phyloP scores from a whole-genome alignment of 495 filamentous ascomycete species.

The Aspergillus incahuasiensis region DNA sequence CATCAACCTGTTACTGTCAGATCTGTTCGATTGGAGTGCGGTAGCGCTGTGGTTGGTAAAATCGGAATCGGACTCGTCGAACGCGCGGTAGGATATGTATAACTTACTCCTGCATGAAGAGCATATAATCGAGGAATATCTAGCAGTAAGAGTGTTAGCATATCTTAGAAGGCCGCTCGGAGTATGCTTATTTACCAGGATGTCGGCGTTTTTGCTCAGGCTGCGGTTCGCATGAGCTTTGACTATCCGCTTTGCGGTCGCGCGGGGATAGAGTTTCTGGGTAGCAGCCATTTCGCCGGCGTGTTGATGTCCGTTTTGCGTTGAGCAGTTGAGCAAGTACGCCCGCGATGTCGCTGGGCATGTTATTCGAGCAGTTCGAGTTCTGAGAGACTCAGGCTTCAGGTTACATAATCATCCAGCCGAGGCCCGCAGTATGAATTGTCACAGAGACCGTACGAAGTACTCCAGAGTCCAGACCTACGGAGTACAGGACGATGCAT shows the following conservation, averaged over 20 bases:
- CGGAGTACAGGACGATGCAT: neutral
- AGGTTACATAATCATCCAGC: neutral
- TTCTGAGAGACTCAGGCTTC: neutral
- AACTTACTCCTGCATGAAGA: constrained; percentile 82
- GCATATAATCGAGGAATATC: constrained; percentile 85
- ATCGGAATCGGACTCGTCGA: neutral
- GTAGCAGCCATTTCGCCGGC: constrained; percentile 33
- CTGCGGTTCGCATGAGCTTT: constrained; percentile 80
- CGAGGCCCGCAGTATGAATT: neutral
- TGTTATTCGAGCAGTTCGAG: too few species aligned
- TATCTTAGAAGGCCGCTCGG: neutral
- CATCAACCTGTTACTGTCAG: constrained; percentile 56
- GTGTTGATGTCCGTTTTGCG: neutral
- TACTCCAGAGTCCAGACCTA: too few species aligned
- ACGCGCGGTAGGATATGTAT: neutral
- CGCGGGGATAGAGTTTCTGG: constrained; percentile 78
- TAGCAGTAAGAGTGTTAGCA: constrained; percentile 27
- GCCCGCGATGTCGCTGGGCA: too few species aligned
- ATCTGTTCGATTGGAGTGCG: neutral
- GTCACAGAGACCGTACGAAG: too few species aligned
- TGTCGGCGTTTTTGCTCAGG: constrained; percentile 81
- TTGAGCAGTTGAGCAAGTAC: neutral
- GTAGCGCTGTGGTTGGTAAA: neutral
- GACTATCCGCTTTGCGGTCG: constrained; percentile 78
- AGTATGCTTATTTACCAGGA: constrained; percentile 57